phyloP scores from a whole-genome alignment of 2,329 filamentous ascomycete genomes.

The Plenodomus lindquistii region DNA sequence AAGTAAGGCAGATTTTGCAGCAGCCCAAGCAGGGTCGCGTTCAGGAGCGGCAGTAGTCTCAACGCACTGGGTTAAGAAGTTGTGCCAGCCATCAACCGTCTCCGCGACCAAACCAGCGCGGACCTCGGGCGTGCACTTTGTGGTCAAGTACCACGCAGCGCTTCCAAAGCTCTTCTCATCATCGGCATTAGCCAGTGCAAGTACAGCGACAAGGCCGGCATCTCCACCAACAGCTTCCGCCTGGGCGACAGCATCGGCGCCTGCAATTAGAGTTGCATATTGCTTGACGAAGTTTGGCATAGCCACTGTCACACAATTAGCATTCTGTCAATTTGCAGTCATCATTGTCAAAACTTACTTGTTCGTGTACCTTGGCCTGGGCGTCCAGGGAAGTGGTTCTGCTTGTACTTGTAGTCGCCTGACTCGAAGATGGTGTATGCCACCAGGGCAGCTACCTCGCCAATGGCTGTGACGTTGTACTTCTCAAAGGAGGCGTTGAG shows the following conservation, averaged over 20 bases:
- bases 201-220: constrained; percentile 44
- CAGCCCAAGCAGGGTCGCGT: constrained; percentile 55
- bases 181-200: constrained; percentile 54
- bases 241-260: constrained; percentile 37
- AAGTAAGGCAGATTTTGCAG: constrained; percentile 41
- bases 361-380: constrained; percentile 74
- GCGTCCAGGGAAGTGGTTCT: constrained; percentile 61
- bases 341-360: constrained; percentile 33
- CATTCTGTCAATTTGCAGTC: background rate
- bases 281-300: constrained; percentile 57
- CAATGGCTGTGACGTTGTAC: constrained; percentile 59
- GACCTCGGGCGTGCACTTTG: constrained; percentile 55
- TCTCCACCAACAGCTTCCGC: constrained; percentile 41
- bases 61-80: constrained; percentile 60
- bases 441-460: constrained; percentile 71
- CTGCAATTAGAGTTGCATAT: constrained; percentile 57
- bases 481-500: constrained; percentile 61
- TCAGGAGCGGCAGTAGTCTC: constrained; percentile 53
- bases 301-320: constrained; percentile 51
- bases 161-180: constrained; percentile 59
- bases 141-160: constrained; percentile 64
- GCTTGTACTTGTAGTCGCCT: constrained; percentile 70
- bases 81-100: constrained; percentile 54
- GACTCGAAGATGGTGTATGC: constrained; percentile 74
- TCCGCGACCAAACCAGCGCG: constrained; percentile 52